Base-by-base conservation (phyloP, 257 asterid species). In the Fraxinus pennsylvanica region DNA sequence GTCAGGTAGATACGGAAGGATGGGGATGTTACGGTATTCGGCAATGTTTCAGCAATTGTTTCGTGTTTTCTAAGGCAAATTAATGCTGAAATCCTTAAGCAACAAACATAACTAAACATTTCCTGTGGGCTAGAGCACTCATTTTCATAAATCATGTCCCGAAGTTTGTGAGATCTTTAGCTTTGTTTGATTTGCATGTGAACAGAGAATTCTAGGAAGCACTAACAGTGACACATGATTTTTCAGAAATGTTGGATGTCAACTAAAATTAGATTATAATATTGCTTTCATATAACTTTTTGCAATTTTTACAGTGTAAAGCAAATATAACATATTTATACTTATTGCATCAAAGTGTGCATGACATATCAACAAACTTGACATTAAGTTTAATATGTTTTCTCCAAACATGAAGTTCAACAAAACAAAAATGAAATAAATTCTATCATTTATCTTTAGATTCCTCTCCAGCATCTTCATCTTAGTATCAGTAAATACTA, bases 181-280 rank as follows among this genome's bases (percentile, higher is more conserved):
- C 19, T 68, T 74, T 75, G 36, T 63, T 78, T 69, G 52, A 38
- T 47, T 50, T 66, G 8, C 39, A 13, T 14, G 50, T 52, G 81
- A 35, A 25, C 73, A 68, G 67, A 50, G 66, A n/a, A 57, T 57
- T 57, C 66, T n/a, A 6, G 30, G 29, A 59, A 59, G 67, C 67
- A n/a, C 14, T 3, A 59, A 59, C 12, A 8, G 14, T 5, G 4
- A 59, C 67, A 57, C 3, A 7, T 6, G 10, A 57, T 57, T 57
- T 57, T 57, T 21, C 29, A 1, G 12, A 57, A 57, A 19, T 6
- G 29, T 57, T 7, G 66, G 66, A 57, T 6, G 12, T 57, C 27
- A 57, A 57, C 27, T 57, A 57, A 57, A 57, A 57, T n/a, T 6
- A n/a, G 21, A 54, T 52, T 57, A n/a, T 17, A 19, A 6, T 57